These are phyloP conservation scores for Pharus latifolius DNA, from an alignment of 176 grass and related monocot genomes.

Conservation along the genomic window DNA sequence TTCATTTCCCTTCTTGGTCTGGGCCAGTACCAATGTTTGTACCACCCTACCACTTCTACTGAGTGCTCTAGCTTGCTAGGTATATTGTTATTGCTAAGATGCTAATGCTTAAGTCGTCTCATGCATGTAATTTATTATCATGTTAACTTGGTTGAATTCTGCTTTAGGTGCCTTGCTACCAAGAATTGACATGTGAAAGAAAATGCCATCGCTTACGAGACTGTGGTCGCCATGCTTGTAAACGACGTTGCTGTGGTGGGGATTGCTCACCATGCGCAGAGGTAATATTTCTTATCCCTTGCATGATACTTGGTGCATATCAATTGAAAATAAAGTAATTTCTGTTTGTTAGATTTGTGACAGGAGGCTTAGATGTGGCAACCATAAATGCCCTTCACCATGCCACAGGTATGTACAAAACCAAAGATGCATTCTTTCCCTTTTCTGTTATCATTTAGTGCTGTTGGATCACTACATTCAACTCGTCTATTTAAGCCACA, in stretches of 20 bases:
- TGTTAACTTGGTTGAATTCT: too few relatives aligned
- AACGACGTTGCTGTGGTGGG: conserved; percentile 72
- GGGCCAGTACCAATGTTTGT: not conserved
- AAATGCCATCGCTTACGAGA: conserved; percentile 69
- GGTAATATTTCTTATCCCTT: conserved; percentile 21
- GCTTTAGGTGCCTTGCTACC: conserved; percentile 90
- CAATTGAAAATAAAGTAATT: conserved; percentile 18
- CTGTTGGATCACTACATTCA: not conserved
- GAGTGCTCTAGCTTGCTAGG: not conserved
- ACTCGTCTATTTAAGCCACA: not conserved
- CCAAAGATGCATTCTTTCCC: not conserved
- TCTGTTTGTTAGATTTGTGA: conserved; percentile 65
- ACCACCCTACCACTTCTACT: not conserved
- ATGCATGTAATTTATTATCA: conserved; percentile 21
- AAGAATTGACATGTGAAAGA: conserved; percentile 94
- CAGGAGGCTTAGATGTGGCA: conserved; percentile 75
- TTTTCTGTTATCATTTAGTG: not conserved
- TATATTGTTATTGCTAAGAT: not conserved
- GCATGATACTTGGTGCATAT: not conserved
- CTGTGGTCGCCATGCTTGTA: conserved; percentile 93
- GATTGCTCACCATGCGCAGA: conserved; percentile 79
- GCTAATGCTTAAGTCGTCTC: not conserved
- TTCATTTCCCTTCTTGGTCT: not conserved
- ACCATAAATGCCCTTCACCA: conserved; percentile 92
- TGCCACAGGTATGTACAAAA: conserved; percentile 69